phyloP scores from a whole-genome alignment of 2,329 filamentous ascomycete species.

The Arthrobotrys musiformis region DNA sequence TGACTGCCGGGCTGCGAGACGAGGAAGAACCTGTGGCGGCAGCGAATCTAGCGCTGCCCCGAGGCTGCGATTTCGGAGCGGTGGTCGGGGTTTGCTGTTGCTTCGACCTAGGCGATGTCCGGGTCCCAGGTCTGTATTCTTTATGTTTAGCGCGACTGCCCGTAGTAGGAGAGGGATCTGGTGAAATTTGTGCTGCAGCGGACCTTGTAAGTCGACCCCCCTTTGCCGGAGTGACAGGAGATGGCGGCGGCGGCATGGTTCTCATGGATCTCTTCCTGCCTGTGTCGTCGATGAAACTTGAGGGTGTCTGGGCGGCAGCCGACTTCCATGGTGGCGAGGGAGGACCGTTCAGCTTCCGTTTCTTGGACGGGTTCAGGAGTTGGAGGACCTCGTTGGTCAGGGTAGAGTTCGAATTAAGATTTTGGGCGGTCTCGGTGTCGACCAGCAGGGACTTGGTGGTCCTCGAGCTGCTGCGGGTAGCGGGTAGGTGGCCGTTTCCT shows the following conservation, averaged over 20 bases:
- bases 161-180: slow-evolving; percentile 55
- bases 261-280: slow-evolving; percentile 68
- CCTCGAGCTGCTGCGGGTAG: slow-evolving; percentile 49
- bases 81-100: slow-evolving; percentile 36
- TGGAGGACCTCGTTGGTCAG: slow-evolving; percentile 22
- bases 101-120: slow-evolving; percentile 58
- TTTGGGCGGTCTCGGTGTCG: slow-evolving; percentile 44
- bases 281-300: slow-evolving; percentile 78
- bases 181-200: slow-evolving; percentile 59
- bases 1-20: slow-evolving; percentile 22
- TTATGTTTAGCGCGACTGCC: slow-evolving; percentile 43
- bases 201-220: slow-evolving; percentile 61
- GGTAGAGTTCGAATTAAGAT: slow-evolving; percentile 36
- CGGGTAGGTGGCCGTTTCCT: slow-evolving; percentile 54
- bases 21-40: not conserved
- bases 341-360: slow-evolving; percentile 58
- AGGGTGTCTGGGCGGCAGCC: slow-evolving; percentile 83
- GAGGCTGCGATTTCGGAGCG: slow-evolving; percentile 20
- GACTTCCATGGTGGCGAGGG: slow-evolving; percentile 93
- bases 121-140: slow-evolving; percentile 61
- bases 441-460: slow-evolving; percentile 37
- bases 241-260: slow-evolving; percentile 61
- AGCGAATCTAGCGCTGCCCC: slow-evolving; percentile 9
- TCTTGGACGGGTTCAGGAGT: slow-evolving; percentile 56
- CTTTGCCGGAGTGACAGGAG: slow-evolving; percentile 51